phyloP scores from a whole-genome alignment of 345 rosid genomes.

The Sonneratia caseolaris region DNA sequence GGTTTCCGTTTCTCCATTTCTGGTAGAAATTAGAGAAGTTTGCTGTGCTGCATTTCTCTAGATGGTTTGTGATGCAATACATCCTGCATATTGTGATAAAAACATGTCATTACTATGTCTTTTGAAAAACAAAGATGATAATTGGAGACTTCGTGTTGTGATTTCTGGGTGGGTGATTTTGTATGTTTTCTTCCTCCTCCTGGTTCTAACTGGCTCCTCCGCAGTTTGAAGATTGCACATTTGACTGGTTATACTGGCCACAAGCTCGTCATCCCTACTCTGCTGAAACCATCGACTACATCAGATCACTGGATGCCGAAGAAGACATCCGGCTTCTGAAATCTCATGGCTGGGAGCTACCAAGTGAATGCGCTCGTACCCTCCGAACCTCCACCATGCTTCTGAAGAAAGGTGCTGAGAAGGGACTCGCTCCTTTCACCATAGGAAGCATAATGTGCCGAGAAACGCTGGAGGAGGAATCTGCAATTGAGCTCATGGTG shows the following conservation, averaged over 20 bases:
- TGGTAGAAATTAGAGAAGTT: background rate
- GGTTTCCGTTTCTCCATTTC: background rate
- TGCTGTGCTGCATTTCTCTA: no score
- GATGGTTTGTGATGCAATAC: no score
- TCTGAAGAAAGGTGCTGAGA: slow-evolving; percentile 62
- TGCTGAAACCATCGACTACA: slow-evolving; percentile 42
- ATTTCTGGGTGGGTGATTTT: background rate
- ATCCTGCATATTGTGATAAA: no score
- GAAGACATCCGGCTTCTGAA: slow-evolving; percentile 57
- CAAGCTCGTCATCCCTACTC: slow-evolving; percentile 69
- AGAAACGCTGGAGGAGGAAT: slow-evolving; percentile 42
- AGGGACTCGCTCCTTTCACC: slow-evolving; percentile 57
- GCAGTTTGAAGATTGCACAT: slow-evolving; percentile 91
- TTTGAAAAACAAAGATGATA: background rate
- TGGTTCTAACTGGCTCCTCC: background rate
- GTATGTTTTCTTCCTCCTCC: slow-evolving; percentile 6
- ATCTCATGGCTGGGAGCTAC: slow-evolving; percentile 65
- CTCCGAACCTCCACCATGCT: slow-evolving; percentile 70
- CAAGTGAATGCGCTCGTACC: slow-evolving; percentile 35
- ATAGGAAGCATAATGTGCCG: slow-evolving; percentile 80
- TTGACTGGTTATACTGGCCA: slow-evolving; percentile 94
- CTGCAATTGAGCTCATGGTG: slow-evolving; percentile 58
- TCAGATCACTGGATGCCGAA: slow-evolving; percentile 48
- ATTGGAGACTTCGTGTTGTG: background rate
- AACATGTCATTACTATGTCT: background rate